Conservation (phyloP, 192 early-diverging fungal genomes). For the Neocallimastix lanati region DNA sequence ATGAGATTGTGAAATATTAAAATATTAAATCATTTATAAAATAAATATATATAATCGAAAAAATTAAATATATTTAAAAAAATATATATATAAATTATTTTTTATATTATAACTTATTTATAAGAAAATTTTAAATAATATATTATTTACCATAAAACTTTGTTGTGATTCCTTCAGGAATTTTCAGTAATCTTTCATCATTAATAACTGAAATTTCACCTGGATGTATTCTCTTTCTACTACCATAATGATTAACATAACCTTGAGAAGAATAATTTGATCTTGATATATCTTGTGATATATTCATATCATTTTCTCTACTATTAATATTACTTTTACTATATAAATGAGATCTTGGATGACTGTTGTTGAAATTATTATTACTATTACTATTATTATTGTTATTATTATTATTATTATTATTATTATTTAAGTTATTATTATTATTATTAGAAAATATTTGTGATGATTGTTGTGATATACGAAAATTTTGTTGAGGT, state of each 20-base stretch:
- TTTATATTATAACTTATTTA: no score
- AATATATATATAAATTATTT: no score
- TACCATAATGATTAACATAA: no score
- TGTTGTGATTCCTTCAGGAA: conserved; percentile 2
- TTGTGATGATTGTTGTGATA: background rate
- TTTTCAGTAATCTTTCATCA: conserved; percentile 9
- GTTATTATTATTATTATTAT: background rate
- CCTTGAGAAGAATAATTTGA: background rate
- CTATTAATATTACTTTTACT: background rate
- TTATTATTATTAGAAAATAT: no score
- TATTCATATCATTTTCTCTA: background rate
- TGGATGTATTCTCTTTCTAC: conserved; percentile 2
- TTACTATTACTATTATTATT: background rate
- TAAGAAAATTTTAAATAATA: no score
- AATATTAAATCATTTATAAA: no score
- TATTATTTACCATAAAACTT: conserved; percentile 9
- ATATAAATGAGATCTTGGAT: background rate
- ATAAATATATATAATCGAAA: no score
- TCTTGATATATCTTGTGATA: background rate
- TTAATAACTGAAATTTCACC: conserved; percentile 20
- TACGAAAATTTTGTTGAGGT: background rate
- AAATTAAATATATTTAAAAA: no score
- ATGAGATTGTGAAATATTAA: no score
- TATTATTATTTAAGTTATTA: background rate
- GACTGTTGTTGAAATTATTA: background rate